Evolutionary conservation across 768 basidiomycete species (phyloP), one percentile per base, ranked within the genome.

Genomic region (Inosperma sp.): DNA sequence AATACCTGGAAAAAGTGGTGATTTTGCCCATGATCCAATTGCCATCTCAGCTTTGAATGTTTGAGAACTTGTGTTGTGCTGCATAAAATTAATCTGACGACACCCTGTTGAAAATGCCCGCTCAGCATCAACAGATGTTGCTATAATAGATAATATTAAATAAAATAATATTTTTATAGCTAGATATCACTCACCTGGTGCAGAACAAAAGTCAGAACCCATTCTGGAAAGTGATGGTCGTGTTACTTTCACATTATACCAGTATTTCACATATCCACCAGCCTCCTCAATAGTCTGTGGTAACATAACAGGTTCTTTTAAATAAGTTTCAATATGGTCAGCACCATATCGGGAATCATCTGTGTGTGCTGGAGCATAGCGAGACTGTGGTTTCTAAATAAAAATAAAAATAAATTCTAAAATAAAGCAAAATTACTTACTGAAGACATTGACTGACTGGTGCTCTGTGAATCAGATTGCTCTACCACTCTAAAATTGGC

Each of bases 81-180:
- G 70, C 54, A 69, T 54, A 42, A 63, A 62, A 40, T 64, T 64
- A 13, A 70, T 62, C 31, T 68, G 63, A 4, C 62, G 54, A 5
- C 58, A 53, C 4, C 67, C 68, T 34, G 55, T 56, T 25, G 68
- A 70, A 56, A 71, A 71, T 21, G 69, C 64, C 31, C 58, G 58
- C 45, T 72, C 68, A n/a, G 65, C 67, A 62, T 70, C 68, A 40
- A 69, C 69, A 23, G 68, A 70, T 26, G 55, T 55, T 10, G 62
- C 62, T 63, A 37, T 23, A 19, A 16, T 14, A 41, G 25, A 16
- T 13, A 21, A 16, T 14, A 19, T 23, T 6, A 12, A 12, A 14
- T 4, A n/a, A 12, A 21, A 21, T 8, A 17, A 41, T 12, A 16
- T 17, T 7, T 21, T 41, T n/a, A 10, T 17, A 8, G 30, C 50